phyloP scores from a whole-genome alignment of 2,329 filamentous ascomycete genomes.

The Talaromyces atroroseus region DNA sequence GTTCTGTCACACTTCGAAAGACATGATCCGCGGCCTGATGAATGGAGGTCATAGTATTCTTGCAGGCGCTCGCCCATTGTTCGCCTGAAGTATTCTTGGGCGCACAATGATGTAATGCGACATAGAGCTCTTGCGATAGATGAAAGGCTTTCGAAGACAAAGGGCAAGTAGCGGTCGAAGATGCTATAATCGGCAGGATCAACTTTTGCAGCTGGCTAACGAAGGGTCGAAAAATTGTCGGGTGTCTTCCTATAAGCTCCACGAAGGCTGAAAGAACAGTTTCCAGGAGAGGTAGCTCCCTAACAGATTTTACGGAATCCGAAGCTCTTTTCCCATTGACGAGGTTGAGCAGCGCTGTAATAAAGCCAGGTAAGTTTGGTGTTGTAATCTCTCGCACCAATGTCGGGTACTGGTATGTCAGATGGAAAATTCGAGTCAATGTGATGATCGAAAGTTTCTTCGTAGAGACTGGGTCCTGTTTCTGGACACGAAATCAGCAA shows the following conservation, averaged over 20 bases:
- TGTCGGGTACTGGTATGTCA: slow-evolving; percentile 76
- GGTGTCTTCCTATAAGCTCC: slow-evolving; percentile 70
- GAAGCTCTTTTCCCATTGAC: slow-evolving; percentile 42
- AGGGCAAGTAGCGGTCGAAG: slow-evolving; percentile 49
- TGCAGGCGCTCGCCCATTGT: slow-evolving; percentile 70
- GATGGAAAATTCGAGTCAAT: slow-evolving; percentile 74
- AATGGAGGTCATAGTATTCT: slow-evolving; percentile 55
- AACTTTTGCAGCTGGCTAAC: slow-evolving; percentile 61
- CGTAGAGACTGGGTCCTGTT: slow-evolving; percentile 67
- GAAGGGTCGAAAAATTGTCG: slow-evolving; percentile 75
- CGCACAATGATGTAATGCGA: slow-evolving; percentile 72
- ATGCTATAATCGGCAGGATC: slow-evolving; percentile 57
- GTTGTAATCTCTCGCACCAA: slow-evolving; percentile 83
- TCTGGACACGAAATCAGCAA: slow-evolving; percentile 43
- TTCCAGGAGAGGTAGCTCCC: slow-evolving; percentile 52
- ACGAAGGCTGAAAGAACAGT: slow-evolving; percentile 66
- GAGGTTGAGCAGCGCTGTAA: slow-evolving; percentile 66
- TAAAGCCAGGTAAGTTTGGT: slow-evolving; percentile 68
- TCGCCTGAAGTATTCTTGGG: slow-evolving; percentile 71
- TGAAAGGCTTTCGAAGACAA: slow-evolving; percentile 51
- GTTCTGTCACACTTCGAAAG: slow-evolving; percentile 72
- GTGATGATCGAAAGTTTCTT: slow-evolving; percentile 74
- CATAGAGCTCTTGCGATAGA: slow-evolving; percentile 59
- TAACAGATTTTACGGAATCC: slow-evolving; percentile 16
- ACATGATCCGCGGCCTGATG: slow-evolving; percentile 71